Base-by-base conservation (phyloP, 352 stramenopile species). In the Phytophthora nicotianae region DNA sequence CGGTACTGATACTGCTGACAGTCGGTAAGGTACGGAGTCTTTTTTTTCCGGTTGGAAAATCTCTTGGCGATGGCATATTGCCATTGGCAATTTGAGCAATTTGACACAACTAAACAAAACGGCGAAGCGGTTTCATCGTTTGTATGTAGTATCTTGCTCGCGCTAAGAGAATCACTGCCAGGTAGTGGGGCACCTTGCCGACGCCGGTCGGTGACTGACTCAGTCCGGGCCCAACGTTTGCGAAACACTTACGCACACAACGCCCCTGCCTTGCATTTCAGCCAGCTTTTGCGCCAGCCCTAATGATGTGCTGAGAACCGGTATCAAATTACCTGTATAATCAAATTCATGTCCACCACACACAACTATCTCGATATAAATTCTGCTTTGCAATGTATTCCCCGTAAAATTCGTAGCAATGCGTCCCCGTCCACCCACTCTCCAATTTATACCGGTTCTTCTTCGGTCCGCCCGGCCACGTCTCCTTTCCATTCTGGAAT, bases 401-500 rank as follows among this genome's bases (percentile, higher is more conserved):
- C 32, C 54, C 17, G 2, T 14, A 0, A 32, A 53, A 29, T 4
- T 13, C 42, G n/a, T 32, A 24, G 26, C 3, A 41, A n/a, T 5
- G 20, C 43, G n/a, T 65, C 51, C 47, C 62, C 55, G 62, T 65
- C 62, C 62, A 70, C 55, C 48, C 55, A 41, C 61, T 69, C 19
- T 58, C 41, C 13, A 13, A n/a, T n/a, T 41, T 29, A 38, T 47
- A 58, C 57, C 57, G 27, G 38, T 52, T 24, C 9, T 50, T 23
- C 27, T 4, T 37, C 51, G 21, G 21, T 53, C 24, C 26, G 32
- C 13, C 24, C 20, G 3, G 9, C 33, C 23, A 11, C 37, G 4
- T 50, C 16, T 41, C 32, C 27, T 14, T 51, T 13, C 26, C 61
- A 75, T 70, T 78, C 43, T 43, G 54, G 49, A 75, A 75, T 74